Percentiles rank a stretch among this genome's conserved stretches.
phyloP scores from a whole-genome alignment of 257 asterid species.

The Przewalskia tangutica region DNA sequence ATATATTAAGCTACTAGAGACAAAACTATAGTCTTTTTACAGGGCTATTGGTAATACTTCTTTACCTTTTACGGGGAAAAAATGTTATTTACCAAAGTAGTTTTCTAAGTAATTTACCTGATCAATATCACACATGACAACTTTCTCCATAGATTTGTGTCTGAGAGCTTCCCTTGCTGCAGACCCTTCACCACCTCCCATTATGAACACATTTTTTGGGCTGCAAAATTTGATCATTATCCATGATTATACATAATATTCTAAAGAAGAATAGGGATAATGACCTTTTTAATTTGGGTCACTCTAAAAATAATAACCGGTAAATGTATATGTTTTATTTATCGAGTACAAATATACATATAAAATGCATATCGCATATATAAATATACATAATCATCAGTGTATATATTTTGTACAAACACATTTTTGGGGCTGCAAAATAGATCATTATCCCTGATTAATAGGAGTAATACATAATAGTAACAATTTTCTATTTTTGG shows the following conservation, averaged over 20 bases:
- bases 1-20: not conserved
- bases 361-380: too few relatives aligned
- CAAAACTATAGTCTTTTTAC: not conserved
- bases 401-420: conserved; percentile 24
- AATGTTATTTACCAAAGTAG: too few relatives aligned
- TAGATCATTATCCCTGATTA: not conserved
- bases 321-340: too few relatives aligned
- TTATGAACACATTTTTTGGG: conserved; percentile 68
- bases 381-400: too few relatives aligned
- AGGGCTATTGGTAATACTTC: not conserved
- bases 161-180: conserved; percentile 91
- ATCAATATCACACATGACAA: conserved; percentile 96
- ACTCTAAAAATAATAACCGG: too few relatives aligned
- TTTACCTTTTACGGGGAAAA: not conserved
- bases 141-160: conserved; percentile 69
- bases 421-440: conserved; percentile 55
- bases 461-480: not conserved
- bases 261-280: too few relatives aligned
- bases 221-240: conserved; percentile 19
- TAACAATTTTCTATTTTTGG: not conserved
- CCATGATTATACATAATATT: not conserved
- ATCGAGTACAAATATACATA: too few relatives aligned
- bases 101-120: conserved; percentile 30
- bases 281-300: too few relatives aligned
- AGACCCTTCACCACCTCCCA: conserved; percentile 99